Base-by-base conservation (phyloP, 495 filamentous ascomycete species). In the Aspergillus panamensis region DNA sequence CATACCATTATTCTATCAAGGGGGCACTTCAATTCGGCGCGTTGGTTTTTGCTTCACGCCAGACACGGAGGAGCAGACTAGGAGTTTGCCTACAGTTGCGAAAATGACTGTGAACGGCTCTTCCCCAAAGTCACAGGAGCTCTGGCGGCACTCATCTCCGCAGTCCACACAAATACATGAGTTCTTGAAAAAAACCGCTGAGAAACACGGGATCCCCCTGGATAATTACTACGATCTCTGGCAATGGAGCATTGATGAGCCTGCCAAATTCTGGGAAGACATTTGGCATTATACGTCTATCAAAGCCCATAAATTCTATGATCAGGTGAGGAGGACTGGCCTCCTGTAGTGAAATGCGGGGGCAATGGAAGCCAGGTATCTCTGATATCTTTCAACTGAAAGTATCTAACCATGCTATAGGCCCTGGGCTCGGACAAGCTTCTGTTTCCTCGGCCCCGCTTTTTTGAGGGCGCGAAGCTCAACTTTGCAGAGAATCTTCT, bases 401-500 rank as follows among this genome's bases (percentile, higher is more conserved):
- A 2, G 35, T 55, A 3, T 63, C 55, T 64, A 48, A 56, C 42
- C 29, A 19, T 8, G 8, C 19, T 43, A 31, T 69, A 95, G 90
- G 88, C 91, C 21, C 73, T 97, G 13, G 78, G 86, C 31, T 71
- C 81, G 31, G 67, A 80, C 48, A 76, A 84, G 2, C 70, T 81
- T 17, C 86, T 98, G 73, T 97, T 94, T 65, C 94, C 94, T 12
- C 82, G 89, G 39, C 92, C 94, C 1, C 73, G 79, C 25, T 97
- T 96, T 77, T 98, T 96, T 67, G 69, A 82, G 40, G 88, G 86
- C 7, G 84, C 88, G 17, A 84, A 74, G 47, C 75, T 96, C 54
- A 97, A 97, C 66, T 96, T 96, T 69, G 91, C 92, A 20, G 89
- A 96, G 74, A 97, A 97, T 70, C 79, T 97, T 31, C 81, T 97